phyloP scores from a whole-genome alignment of 768 basidiomycete species.

The Leccinum imitatum region DNA sequence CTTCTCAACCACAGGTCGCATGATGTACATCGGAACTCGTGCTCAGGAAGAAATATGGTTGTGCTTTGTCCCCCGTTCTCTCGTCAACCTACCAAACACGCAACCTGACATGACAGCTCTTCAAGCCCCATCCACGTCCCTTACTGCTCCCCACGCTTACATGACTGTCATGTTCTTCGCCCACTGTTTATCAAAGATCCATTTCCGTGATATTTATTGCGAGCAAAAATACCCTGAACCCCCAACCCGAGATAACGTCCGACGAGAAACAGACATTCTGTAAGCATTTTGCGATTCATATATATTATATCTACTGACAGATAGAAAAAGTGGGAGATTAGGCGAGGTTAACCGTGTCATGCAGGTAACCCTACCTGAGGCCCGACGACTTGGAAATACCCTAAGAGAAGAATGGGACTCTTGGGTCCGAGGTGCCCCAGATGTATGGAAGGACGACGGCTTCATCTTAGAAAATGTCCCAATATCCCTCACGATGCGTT shows the following conservation, averaged over 20 bases:
- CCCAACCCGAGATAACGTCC: background rate
- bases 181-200: background rate
- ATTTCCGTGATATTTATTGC: background rate
- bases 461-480: background rate
- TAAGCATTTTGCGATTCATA: background rate
- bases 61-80: background rate
- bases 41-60: background rate
- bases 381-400: background rate
- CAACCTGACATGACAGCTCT: background rate
- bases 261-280: background rate
- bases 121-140: background rate
- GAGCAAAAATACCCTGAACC: background rate
- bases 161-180: background rate
- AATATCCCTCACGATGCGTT: background rate
- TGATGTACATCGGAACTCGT: background rate
- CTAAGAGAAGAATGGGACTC: background rate
- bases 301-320: background rate
- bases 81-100: background rate
- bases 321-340: background rate
- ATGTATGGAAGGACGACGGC: background rate
- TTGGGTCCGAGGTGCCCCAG: background rate
- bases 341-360: background rate
- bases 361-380: background rate
- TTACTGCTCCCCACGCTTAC: background rate
- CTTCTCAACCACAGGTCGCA: background rate